Evolutionary conservation across 139 green algal genomes (phyloP).

Genomic region (Ettlia oleoabundans): DNA sequence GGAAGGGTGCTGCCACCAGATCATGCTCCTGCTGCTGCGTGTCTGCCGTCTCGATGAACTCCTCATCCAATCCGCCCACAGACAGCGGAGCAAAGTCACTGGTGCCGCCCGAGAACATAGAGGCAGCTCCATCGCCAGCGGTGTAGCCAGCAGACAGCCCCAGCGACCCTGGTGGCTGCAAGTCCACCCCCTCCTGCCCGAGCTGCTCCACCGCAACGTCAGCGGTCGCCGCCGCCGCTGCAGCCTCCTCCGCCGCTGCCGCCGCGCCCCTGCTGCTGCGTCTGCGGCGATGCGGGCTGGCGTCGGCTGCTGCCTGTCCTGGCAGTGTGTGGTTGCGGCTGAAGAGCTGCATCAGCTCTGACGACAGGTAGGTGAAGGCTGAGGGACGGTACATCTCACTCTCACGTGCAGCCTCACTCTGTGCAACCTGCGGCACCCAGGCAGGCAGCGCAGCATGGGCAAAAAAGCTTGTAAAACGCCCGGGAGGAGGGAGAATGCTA

Average conservation of each 20-base stretch:
- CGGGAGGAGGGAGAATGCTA: no score
- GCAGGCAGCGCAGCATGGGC: neutral
- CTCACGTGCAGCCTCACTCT: slow-evolving; percentile 34
- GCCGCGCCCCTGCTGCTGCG: slow-evolving; percentile 25
- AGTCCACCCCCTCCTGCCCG: no score
- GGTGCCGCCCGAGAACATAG: slow-evolving; percentile 1
- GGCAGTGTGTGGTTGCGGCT: neutral
- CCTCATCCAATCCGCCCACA: neutral
- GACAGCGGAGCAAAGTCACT: neutral
- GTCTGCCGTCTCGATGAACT: slow-evolving; percentile 12
- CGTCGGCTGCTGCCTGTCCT: neutral
- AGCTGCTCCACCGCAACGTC: neutral
- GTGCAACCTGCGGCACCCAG: neutral
- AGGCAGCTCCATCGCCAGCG: neutral
- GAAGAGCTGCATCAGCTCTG: slow-evolving; percentile 40
- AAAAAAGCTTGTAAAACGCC: neutral
- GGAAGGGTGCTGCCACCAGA: neutral
- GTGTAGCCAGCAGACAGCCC: slow-evolving; percentile 12
- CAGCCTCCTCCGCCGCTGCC: slow-evolving; percentile 7
- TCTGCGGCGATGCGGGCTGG: neutral
- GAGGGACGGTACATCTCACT: slow-evolving; percentile 43
- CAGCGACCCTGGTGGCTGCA: neutral
- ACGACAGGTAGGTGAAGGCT: slow-evolving; percentile 19
- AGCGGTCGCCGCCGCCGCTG: neutral
- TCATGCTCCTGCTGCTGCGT: slow-evolving; percentile 28